These are phyloP conservation scores for Avena eriantha DNA, from an alignment of 176 grass and related monocot genomes.

Conservation along the genomic window DNA sequence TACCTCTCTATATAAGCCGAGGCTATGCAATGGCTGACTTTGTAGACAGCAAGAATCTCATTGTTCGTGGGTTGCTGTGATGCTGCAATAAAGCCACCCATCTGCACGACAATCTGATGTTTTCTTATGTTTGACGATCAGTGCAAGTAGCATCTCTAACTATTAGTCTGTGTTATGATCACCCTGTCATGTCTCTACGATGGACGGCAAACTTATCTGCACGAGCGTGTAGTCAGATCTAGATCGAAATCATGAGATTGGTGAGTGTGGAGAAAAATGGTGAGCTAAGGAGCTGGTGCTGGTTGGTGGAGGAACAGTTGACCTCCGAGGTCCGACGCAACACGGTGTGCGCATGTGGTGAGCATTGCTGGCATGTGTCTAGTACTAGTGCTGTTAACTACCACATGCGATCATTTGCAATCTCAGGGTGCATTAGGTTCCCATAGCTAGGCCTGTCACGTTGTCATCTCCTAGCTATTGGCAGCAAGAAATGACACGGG, in stretches of 20 bases:
- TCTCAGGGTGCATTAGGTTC: neutral
- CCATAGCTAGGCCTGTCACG: neutral
- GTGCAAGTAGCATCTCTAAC: conserved; percentile 2
- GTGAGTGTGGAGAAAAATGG: neutral
- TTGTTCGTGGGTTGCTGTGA: neutral
- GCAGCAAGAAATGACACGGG: neutral
- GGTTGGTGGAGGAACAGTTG: neutral
- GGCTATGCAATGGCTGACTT: neutral
- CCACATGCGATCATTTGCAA: neutral
- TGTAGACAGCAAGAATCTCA: conserved; percentile 25
- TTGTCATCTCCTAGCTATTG: conserved; percentile 21
- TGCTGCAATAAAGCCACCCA: neutral
- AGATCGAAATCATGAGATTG: neutral
- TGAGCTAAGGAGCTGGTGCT: neutral
- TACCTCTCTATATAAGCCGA: conserved; percentile 29
- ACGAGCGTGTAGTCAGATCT: neutral
- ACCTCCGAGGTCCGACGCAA: neutral
- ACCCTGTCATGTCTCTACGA: conserved; percentile 3
- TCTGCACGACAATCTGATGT: conserved; percentile 18
- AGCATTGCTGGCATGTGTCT: no score
- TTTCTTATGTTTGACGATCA: neutral
- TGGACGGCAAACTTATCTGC: neutral
- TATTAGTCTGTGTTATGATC: neutral
- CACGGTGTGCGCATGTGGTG: no score
- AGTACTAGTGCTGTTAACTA: no score